phyloP scores from a whole-genome alignment of 257 asterid species.

The Penstemon barbatus region DNA sequence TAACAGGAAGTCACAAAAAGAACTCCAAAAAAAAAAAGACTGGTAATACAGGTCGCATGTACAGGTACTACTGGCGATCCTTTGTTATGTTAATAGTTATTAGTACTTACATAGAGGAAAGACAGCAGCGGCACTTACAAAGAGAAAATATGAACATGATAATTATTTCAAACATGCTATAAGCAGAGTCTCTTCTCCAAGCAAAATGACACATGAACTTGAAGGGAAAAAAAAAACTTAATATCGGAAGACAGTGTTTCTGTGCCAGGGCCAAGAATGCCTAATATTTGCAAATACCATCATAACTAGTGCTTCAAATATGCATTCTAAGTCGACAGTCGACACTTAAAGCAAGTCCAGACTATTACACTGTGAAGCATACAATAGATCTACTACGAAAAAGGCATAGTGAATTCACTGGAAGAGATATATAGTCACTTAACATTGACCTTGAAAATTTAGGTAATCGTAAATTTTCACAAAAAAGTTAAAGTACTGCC shows the following conservation, averaged over 20 bases:
- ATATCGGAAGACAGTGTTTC: not conserved
- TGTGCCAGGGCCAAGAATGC: not conserved
- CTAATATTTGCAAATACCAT: not conserved
- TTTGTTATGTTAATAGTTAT: not conserved
- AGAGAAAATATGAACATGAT: not conserved
- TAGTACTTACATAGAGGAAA: not conserved
- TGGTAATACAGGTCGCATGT: not conserved
- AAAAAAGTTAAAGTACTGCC: slow-evolving; percentile 15
- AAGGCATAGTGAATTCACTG: not conserved
- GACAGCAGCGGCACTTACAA: not conserved
- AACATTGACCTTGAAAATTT: not conserved
- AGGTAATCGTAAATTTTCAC: slow-evolving; percentile 14
- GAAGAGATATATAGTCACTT: not conserved
- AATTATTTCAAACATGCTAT: not conserved
- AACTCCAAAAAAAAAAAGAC: not conserved
- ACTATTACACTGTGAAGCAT: not conserved
- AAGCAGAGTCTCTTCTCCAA: not conserved
- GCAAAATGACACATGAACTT: slow-evolving; percentile 8
- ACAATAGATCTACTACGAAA: not conserved
- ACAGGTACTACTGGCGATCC: not conserved
- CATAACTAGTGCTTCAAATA: not conserved
- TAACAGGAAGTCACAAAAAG: not conserved
- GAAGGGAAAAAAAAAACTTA: not conserved
- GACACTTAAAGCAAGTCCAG: not conserved
- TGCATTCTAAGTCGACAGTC: not conserved